These are phyloP conservation scores for Anthostomella pinea DNA, from an alignment of 2,329 filamentous ascomycete genomes.

Conservation along the genomic window DNA sequence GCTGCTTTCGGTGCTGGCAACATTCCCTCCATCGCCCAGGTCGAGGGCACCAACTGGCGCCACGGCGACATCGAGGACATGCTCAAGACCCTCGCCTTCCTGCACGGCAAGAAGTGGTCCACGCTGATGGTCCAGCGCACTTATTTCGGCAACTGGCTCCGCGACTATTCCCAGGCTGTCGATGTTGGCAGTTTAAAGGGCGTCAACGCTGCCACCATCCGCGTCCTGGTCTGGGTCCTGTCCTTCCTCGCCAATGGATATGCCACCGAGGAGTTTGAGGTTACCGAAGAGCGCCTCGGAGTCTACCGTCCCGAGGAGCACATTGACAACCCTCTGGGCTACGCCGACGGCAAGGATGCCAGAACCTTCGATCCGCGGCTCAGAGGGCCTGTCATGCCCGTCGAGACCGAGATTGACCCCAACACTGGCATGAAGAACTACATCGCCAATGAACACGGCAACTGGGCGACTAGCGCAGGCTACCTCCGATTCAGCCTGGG, in stretches of 20 bases:
- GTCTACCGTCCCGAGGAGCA: slow-evolving; percentile 76
- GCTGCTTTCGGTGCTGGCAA: slow-evolving; percentile 68
- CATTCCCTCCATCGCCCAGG: slow-evolving; percentile 61
- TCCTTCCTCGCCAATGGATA: slow-evolving; percentile 81
- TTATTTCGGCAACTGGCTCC: slow-evolving; percentile 85
- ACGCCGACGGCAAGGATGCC: slow-evolving; percentile 84
- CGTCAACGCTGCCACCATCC: slow-evolving; percentile 73
- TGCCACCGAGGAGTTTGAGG: slow-evolving; percentile 82
- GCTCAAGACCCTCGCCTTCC: slow-evolving; percentile 72
- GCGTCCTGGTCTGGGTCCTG: slow-evolving; percentile 77
- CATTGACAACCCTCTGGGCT: slow-evolving; percentile 77
- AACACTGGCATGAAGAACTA: slow-evolving; percentile 98
- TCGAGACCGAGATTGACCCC: slow-evolving; percentile 71
- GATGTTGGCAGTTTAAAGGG: slow-evolving; percentile 78
- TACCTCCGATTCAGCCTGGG: slow-evolving; percentile 76
- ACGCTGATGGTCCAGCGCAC: slow-evolving; percentile 73
- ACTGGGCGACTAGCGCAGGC: slow-evolving; percentile 86
- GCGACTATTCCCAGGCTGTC: slow-evolving; percentile 81
- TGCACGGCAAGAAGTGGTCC: slow-evolving; percentile 82
- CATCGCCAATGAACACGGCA: slow-evolving; percentile 84
- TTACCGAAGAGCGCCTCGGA: slow-evolving; percentile 75
- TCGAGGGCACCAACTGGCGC: slow-evolving; percentile 68
- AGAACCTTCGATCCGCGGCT: slow-evolving; percentile 77
- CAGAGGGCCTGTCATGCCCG: slow-evolving; percentile 69
- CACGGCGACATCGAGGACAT: slow-evolving; percentile 81